Evolutionary conservation across 352 stramenopile species (phyloP).

Genomic region (Pythium sukuiense): DNA sequence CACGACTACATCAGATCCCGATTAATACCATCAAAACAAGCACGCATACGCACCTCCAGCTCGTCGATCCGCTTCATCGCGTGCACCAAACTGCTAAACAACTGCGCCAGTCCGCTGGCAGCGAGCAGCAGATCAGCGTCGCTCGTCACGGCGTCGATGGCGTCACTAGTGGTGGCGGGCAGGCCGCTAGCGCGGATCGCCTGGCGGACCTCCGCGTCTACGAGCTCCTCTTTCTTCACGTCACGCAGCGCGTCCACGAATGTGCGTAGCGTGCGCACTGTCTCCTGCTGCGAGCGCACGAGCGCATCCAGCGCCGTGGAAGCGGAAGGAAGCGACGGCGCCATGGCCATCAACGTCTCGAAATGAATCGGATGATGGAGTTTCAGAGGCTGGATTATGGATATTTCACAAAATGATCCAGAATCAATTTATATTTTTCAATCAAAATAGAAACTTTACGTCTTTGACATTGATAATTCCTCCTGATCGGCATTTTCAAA

Average conservation of each 20-base stretch:
- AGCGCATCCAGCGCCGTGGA: conserved; percentile 26
- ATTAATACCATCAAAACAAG: background rate
- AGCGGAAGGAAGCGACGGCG: conserved; percentile 2
- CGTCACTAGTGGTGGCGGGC: conserved; percentile 19
- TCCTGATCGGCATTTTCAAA: background rate
- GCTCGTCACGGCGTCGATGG: conserved; percentile 7
- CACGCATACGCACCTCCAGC: conserved; percentile 30
- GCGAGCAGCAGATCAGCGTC: conserved; percentile 15
- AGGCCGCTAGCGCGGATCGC: conserved; percentile 41
- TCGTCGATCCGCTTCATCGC: conserved; percentile 52
- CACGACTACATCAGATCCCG: background rate
- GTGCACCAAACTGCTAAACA: conserved; percentile 29
- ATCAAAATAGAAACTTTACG: background rate
- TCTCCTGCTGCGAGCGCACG: conserved; percentile 46
- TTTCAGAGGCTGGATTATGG: conserved; percentile 1
- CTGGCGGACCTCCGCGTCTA: conserved; percentile 24
- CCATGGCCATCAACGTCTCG: conserved; percentile 1
- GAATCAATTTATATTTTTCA: conserved; percentile 3
- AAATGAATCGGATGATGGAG: background rate
- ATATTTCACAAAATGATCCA: conserved; percentile 15
- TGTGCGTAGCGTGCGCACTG: conserved; percentile 51
- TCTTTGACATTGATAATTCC: background rate
- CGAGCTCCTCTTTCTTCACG: conserved; percentile 35
- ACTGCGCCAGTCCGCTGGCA: conserved; percentile 8
- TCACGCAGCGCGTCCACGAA: conserved; percentile 74